Conservation (phyloP, 2,329 filamentous ascomycete genomes). For the Talaromyces amestolkiae region DNA sequence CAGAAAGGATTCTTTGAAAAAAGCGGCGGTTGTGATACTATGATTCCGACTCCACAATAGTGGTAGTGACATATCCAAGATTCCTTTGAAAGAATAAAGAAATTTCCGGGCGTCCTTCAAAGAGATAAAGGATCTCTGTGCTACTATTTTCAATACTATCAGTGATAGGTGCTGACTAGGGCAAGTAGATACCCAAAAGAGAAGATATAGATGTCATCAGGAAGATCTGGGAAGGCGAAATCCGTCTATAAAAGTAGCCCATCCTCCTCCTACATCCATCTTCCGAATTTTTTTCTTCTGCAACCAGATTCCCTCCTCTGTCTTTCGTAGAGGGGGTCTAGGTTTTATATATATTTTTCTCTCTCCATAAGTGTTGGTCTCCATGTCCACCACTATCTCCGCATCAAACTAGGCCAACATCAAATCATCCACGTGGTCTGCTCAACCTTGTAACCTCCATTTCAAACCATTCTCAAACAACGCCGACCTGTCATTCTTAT, state of each 20-base stretch:
- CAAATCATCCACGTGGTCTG: too few relatives aligned
- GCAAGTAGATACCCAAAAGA: neutral
- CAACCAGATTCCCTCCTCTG: neutral
- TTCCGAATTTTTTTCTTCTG: neutral
- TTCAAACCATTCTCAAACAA: too few relatives aligned
- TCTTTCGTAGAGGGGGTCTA: neutral
- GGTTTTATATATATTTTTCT: neutral
- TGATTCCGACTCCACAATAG: too few relatives aligned
- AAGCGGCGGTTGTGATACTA: neutral
- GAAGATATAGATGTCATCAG: neutral
- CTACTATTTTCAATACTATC: too few relatives aligned
- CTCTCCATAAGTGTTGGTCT: neutral
- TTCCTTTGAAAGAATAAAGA: neutral
- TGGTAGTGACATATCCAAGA: neutral
- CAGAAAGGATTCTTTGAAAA: neutral
- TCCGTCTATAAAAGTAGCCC: neutral
- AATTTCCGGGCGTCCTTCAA: neutral
- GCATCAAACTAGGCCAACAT: neutral
- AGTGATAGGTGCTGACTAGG: neutral
- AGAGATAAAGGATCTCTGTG: neutral
- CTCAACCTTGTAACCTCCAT: too few relatives aligned
- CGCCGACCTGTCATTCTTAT: too few relatives aligned
- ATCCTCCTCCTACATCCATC: neutral
- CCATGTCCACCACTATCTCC: neutral
- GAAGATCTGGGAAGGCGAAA: neutral